These are phyloP conservation scores for Zymoseptoria crescenta DNA, from an alignment of 2,329 filamentous ascomycete species.

Conservation along the genomic window DNA sequence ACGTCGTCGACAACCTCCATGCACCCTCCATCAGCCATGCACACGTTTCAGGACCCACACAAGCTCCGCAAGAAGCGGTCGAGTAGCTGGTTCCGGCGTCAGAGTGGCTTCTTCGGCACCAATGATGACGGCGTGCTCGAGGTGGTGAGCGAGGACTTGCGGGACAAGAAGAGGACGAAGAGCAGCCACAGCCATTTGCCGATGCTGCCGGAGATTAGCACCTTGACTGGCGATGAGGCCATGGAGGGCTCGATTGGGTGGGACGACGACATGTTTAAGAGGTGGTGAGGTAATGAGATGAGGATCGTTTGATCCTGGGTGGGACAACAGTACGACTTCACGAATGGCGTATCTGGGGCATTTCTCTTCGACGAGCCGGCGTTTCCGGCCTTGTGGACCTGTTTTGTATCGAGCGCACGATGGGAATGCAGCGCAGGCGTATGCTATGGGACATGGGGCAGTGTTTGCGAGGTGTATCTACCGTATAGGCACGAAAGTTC, in stretches of 20 bases:
- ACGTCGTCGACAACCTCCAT: slow-evolving; percentile 4
- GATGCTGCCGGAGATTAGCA: slow-evolving; percentile 23
- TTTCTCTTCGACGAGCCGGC: not conserved
- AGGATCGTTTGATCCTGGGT: not conserved
- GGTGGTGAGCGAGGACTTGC: slow-evolving; percentile 20
- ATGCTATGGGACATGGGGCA: not conserved
- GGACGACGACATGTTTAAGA: slow-evolving; percentile 25
- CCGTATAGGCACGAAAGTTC: not conserved
- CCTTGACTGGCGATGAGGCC: slow-evolving; percentile 17
- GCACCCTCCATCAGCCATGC: slow-evolving; percentile 1
- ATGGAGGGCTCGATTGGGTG: slow-evolving; percentile 25
- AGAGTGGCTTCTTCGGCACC: slow-evolving; percentile 27
- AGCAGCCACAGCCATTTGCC: slow-evolving; percentile 13
- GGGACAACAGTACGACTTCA: not conserved
- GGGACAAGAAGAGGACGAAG: slow-evolving; percentile 22
- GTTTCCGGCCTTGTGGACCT: not conserved
- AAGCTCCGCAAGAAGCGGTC: slow-evolving; percentile 24
- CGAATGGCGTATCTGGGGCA: not conserved
- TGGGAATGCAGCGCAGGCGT: not conserved
- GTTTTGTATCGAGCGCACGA: not conserved
- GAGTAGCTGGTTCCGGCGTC: slow-evolving; percentile 31
- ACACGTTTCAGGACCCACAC: slow-evolving; percentile 4
- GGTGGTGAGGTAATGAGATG: slow-evolving; percentile 1
- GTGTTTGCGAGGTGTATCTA: not conserved
- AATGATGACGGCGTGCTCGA: slow-evolving; percentile 21